Percentiles rank a stretch among this genome's conserved stretches.
Conservation (phyloP, 1,284 basidiomycete genomes). For the Marasmius sp. region DNA sequence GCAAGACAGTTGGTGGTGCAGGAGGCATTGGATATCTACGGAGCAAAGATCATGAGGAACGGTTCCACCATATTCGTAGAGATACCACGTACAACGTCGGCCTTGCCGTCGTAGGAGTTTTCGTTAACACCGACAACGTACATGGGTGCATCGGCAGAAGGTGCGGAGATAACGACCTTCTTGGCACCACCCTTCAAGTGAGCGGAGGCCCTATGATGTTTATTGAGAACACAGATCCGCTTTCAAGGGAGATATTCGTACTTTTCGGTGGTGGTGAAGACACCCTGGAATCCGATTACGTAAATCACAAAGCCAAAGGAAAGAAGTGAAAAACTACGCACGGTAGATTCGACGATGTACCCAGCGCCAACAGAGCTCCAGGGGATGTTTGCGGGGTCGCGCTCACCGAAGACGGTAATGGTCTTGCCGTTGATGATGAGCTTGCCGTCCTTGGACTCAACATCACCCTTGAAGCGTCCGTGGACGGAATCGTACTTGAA, state of each 20-base stretch:
- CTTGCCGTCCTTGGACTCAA: conserved; percentile 87
- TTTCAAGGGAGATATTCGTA: conserved; percentile 20
- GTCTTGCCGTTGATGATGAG: conserved; percentile 83
- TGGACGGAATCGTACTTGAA: conserved; percentile 99
- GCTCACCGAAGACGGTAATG: conserved; percentile 85
- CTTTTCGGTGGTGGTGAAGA: conserved; percentile 95
- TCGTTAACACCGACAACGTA: conserved; percentile 97
- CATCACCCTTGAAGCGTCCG: conserved; percentile 89
- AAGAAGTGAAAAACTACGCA: conserved; percentile 31
- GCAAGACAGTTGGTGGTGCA: conserved; percentile 99
- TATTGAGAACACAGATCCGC: background rate
- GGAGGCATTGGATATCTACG: conserved; percentile 94
- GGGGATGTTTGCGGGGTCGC: conserved; percentile 84
- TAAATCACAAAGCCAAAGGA: conserved; percentile 5
- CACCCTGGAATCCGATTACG: conserved; percentile 58
- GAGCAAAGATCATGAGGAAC: background rate
- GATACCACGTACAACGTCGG: conserved; percentile 70
- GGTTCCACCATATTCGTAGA: background rate
- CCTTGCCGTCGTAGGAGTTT: conserved; percentile 88
- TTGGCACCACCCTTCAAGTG: conserved; percentile 99
- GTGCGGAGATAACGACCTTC: conserved; percentile 99
- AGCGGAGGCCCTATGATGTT: conserved; percentile 68
- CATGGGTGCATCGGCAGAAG: conserved; percentile 99
- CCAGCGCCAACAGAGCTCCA: conserved; percentile 85
- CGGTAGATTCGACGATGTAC: conserved; percentile 97